Evolutionary conservation across 306 rosid species (phyloP).

Genomic region (Bauhinia variegata): DNA sequence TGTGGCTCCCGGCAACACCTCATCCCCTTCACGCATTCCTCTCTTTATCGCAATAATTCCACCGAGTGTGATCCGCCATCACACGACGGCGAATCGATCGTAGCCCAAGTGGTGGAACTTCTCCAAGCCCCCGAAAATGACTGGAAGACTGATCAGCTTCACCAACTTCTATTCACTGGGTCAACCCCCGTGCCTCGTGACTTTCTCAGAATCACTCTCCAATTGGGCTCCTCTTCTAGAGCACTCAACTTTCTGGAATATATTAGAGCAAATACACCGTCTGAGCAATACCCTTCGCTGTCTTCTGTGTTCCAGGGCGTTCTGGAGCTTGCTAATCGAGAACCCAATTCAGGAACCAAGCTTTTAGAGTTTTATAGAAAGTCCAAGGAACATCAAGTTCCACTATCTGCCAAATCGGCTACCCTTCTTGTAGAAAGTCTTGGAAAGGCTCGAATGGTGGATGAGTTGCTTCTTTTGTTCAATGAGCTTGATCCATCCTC

Average conservation of each 20-base stretch:
- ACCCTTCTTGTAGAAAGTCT: conserved; percentile 47
- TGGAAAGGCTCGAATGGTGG: conserved; percentile 51
- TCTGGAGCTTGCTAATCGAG: conserved; percentile 48
- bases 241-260: conserved; percentile 41
- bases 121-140: conserved; percentile 50
- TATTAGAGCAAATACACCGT: conserved; percentile 25
- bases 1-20: conserved; percentile 25
- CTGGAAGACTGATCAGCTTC: conserved; percentile 52
- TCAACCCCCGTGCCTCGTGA: conserved; percentile 39
- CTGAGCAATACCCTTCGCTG: conserved; percentile 17
- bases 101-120: conserved; percentile 51
- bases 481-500: conserved; percentile 42
- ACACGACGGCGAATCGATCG: conserved; percentile 29
- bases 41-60: conserved; percentile 29
- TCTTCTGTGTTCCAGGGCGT: conserved; percentile 58
- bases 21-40: neutral
- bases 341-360: conserved; percentile 44
- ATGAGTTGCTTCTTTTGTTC: conserved; percentile 47
- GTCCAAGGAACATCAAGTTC: conserved; percentile 36
- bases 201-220: conserved; percentile 51
- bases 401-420: conserved; percentile 39
- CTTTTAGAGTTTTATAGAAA: conserved; percentile 47
- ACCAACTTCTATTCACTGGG: conserved; percentile 43
- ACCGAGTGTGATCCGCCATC: conserved; percentile 26
- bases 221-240: conserved; percentile 37